Percentiles rank a stretch among this genome's conserved stretches.
phyloP scores from a whole-genome alignment of 306 rosid genomes.

The Acacia melanoxylon region DNA sequence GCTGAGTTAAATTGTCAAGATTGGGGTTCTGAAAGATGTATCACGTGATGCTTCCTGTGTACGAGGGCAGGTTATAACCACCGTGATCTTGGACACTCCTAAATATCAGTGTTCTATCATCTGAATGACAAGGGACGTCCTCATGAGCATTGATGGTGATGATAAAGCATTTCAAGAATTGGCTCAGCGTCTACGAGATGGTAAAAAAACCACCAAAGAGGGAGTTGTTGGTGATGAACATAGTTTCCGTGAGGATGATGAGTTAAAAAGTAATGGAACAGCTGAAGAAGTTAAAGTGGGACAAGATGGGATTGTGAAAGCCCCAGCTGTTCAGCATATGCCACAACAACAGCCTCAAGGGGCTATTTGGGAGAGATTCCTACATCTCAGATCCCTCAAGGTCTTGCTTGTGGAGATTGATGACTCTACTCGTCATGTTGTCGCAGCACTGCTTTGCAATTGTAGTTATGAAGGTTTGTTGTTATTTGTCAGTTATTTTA shows the following conservation, averaged over 20 bases:
- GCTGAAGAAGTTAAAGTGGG: slow-evolving; percentile 49
- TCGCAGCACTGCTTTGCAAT: slow-evolving; percentile 88
- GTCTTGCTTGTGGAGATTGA: slow-evolving; percentile 88
- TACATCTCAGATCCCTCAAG: slow-evolving; percentile 78
- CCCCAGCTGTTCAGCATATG: slow-evolving; percentile 44
- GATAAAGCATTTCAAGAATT: slow-evolving; percentile 44
- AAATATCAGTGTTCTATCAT: slow-evolving; percentile 20
- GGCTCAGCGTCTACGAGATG: slow-evolving; percentile 38
- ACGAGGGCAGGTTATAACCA: slow-evolving; percentile 44
- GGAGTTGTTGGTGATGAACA: slow-evolving; percentile 41
- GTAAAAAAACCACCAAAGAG: slow-evolving; percentile 38
- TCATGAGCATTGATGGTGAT: slow-evolving; percentile 57
- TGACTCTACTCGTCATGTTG: slow-evolving; percentile 86
- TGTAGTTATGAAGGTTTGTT: slow-evolving; percentile 90
- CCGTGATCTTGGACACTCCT: slow-evolving; percentile 40
- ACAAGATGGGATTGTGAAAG: slow-evolving; percentile 40
- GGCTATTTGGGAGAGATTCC: slow-evolving; percentile 87
- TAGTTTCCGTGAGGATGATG: slow-evolving; percentile 36
- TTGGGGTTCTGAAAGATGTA: slow-evolving; percentile 32
- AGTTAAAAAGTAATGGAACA: slow-evolving; percentile 50
- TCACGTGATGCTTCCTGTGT: slow-evolving; percentile 37
- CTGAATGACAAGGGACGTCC: slow-evolving; percentile 53
- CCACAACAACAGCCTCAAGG: slow-evolving; percentile 70
- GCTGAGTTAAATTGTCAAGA: slow-evolving; percentile 23
- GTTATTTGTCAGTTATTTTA: neutral